Base-by-base conservation (phyloP, 768 basidiomycete species). In the Psilocybe sp. region DNA sequence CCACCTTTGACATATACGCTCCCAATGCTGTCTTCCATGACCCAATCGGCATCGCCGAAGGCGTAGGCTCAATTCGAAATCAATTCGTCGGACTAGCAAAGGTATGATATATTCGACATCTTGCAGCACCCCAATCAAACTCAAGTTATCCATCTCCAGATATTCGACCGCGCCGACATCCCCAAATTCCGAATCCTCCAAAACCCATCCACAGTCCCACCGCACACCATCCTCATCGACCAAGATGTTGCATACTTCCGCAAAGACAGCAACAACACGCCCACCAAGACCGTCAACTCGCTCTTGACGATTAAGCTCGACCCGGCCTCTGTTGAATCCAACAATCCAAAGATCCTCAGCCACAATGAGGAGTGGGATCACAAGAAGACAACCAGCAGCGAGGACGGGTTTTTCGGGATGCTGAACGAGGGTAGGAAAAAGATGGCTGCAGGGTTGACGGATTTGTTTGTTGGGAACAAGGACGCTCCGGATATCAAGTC, bases 321-420 rank as follows among this genome's bases (percentile, higher is more conserved):
- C 49, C 23, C 23, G 23, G 23, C 23, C 7, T 28, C 23, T 3
- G 23, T 28, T 28, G 67, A 66, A 2, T 47, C 59, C 4, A 64
- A 72, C 46, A 66, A 28, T 7, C 23, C 23, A 4, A 28, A 73
- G 47, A 60, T 78, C 18, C 61, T 61, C 31, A 61, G 58, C 19
- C 75, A 76, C 44, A 69, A 64, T 4, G 73, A 78, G 49, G 74
- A 76, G 49, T 78, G 75, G 74, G 60, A 76, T 49, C 76, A 77
- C 51, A 58, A 66, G 38, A 71, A 65, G 44, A 59, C 70, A 33
- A 64, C 67, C 12, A 67, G 64, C 1, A 50, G 59, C 3, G 69
- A 73, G 9, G 73, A 77, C 46, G 74, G 72, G 0, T 74, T 75
- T 58, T 50, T 73, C 6, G 75, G 76, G 7, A 68, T 69, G 65